Base-by-base conservation (phyloP, 2,329 filamentous ascomycete genomes). In the Aspergillus calidoustus region DNA sequence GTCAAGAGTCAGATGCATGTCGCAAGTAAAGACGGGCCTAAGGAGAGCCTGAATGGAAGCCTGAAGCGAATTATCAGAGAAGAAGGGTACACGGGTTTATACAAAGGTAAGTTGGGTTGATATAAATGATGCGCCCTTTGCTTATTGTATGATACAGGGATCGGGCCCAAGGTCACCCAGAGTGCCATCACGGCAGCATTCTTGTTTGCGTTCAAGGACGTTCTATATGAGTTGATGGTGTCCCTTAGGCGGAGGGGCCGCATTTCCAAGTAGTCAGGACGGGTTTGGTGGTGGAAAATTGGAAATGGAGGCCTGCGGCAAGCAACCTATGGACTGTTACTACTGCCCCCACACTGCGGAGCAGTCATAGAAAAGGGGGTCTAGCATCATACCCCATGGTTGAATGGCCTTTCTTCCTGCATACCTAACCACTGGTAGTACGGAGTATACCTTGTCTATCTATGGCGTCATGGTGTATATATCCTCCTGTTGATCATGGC, bases 1-100 rank as follows among this genome's bases (percentile, higher is more conserved):
- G 91, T 99, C 72, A 99, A 99, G 88, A 96, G 93, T 79, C 88
- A 92, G 76, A 97, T 97, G 88, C 95, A 99, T 77, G 92, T 99
- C 64, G 92, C 93, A 30, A 88, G 86, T 64, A 88, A 87, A 71
- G 88, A 88, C 65, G 86, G 86, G n/a, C 88, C 88, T 66, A 90
- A 90, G 79, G 91, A 96, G 80, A 91, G 90, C 68, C 90, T 97
- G 84, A 84, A 89, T 57, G 86, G 88, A 67, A 91, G 89, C 51
- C 86, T 99, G 74, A 88, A 85, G 73, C 86, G 89, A 63, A 93
- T 98, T 63, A 85, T 97, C 63, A 85, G 82, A 67, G 91, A 97
- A 74, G 94, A 98, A 79, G 95, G 95, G n/a, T 96, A 93, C 74
- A 83, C 86, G 59, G 94, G 95, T 31, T 82, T 99, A 56, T 99